Percentiles rank a stretch among this genome's conserved stretches.
phyloP scores from a whole-genome alignment of 2,329 filamentous ascomycete species.

The Ophiosphaerella herpotricha region DNA sequence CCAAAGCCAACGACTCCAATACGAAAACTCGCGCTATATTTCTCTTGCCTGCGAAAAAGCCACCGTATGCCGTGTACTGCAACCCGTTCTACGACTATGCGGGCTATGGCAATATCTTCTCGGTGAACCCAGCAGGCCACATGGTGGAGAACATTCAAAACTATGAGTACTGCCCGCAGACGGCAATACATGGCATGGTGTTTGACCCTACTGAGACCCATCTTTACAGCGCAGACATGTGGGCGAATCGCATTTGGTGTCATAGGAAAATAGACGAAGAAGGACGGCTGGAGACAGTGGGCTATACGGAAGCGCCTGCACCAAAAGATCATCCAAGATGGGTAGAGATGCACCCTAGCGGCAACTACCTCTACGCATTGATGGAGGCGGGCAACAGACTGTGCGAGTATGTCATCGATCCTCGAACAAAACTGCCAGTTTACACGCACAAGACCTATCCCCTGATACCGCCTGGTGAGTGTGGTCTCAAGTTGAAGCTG shows the following conservation, averaged over 20 bases:
- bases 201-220: slow-evolving; percentile 75
- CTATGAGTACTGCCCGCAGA: slow-evolving; percentile 70
- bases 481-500: neutral
- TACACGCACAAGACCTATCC: slow-evolving; percentile 79
- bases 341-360: slow-evolving; percentile 81
- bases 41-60: slow-evolving; percentile 75
- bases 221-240: slow-evolving; percentile 79
- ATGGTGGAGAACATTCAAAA: slow-evolving; percentile 71
- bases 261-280: slow-evolving; percentile 70
- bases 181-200: slow-evolving; percentile 81
- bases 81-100: slow-evolving; percentile 90
- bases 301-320: slow-evolving; percentile 72
- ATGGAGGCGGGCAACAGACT: slow-evolving; percentile 90
- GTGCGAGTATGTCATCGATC: slow-evolving; percentile 80
- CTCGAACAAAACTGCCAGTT: slow-evolving; percentile 71
- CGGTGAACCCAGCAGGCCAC: slow-evolving; percentile 60
- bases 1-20: slow-evolving; percentile 67
- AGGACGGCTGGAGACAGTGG: slow-evolving; percentile 70
- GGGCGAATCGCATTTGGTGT: slow-evolving; percentile 81
- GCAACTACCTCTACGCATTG: slow-evolving; percentile 79
- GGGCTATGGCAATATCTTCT: slow-evolving; percentile 79
- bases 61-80: slow-evolving; percentile 82
- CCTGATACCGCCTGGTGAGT: slow-evolving; percentile 74
- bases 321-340: slow-evolving; percentile 80
- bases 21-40: slow-evolving; percentile 91